Base-by-base conservation (phyloP, 495 filamentous ascomycete species). In the Penicillium crystallinum region DNA sequence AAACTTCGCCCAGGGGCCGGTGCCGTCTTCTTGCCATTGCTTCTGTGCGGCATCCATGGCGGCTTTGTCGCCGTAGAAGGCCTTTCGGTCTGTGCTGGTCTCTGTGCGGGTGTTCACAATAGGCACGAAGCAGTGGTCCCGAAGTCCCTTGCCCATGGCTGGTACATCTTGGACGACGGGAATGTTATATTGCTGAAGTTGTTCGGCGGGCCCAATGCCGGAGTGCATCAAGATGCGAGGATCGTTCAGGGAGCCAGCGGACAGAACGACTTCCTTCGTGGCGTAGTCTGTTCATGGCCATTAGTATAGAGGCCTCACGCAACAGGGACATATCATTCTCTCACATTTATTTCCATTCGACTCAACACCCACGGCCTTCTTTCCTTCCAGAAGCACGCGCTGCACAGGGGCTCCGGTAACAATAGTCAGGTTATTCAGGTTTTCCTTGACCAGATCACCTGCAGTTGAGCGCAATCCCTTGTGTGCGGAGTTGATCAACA, bases 171-270 rank as follows among this genome's bases (percentile, higher is more conserved):
- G 57, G 3, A 67, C 42, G 8, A 70, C 42, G 6, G 59, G 54
- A 19, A 71, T 68, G 6, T 61, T 54, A 37, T 55, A 47, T 29
- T 58, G 11, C 11, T 58, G 4, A 6, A 69, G 49, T 25, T 58
- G 58, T 17, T 42, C 39, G 3, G 54, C 38, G 10, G 68, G 68
- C 9, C 68, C 68, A 6, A 71, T 59, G 29, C 75, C 76, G 0
- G 75, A 78, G 15, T 76, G 68, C 71, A 77, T 75, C 0, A 79
- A 59, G 6, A 79, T 63, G 35, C 72, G 69, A 6, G 76, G 77
- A 6, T 69, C 73, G 22, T 72, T 69, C 41, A 78, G 72, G 1
- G 67, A 63, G 17, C 77, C 77, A 2, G 73, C 72, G 4, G 67
- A 73, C 0, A 80, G 9, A 22, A 80, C 72, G 37, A 80, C 65